Conservation (phyloP, 306 rosid species). For the Gynostemma pentaphyllum region DNA sequence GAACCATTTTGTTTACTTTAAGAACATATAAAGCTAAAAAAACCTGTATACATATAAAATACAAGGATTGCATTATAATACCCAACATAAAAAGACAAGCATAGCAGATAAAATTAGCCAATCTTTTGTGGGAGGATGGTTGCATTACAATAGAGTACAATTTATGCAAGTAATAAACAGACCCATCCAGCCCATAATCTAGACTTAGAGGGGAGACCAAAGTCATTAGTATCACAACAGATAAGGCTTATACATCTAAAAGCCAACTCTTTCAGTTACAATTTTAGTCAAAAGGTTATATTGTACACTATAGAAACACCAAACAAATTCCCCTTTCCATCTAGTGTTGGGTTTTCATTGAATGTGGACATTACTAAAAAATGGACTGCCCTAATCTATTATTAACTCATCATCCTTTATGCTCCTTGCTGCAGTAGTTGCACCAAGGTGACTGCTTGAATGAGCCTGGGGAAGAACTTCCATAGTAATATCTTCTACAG, state of each 20-base stretch:
- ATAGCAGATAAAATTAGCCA: neutral
- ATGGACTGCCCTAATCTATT: conserved; percentile 76
- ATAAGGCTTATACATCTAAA: conserved; percentile 11
- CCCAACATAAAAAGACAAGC: neutral
- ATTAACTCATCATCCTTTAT: conserved; percentile 52
- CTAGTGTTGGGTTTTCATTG: conserved; percentile 34
- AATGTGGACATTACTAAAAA: conserved; percentile 59
- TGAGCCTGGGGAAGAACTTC: conserved; percentile 53
- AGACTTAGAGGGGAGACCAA: neutral
- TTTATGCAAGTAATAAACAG: conserved; percentile 1
- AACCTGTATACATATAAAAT: neutral
- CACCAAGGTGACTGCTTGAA: conserved; percentile 47
- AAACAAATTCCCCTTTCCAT: conserved; percentile 64
- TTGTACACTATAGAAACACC: conserved; percentile 44
- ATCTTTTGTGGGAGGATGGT: conserved; percentile 6
- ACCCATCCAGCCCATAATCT: conserved; percentile 10
- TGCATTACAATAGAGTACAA: conserved; percentile 4
- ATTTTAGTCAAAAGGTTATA: conserved; percentile 10
- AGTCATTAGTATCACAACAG: conserved; percentile 3
- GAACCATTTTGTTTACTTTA: neutral
- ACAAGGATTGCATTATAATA: neutral
- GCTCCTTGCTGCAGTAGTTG: conserved; percentile 51
- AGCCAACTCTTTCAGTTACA: conserved; percentile 15
- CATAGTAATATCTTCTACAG: conserved; percentile 37
- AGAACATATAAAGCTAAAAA: neutral